Evolutionary conservation across 768 basidiomycete genomes (phyloP).

Genomic region (Lactarius quietus): DNA sequence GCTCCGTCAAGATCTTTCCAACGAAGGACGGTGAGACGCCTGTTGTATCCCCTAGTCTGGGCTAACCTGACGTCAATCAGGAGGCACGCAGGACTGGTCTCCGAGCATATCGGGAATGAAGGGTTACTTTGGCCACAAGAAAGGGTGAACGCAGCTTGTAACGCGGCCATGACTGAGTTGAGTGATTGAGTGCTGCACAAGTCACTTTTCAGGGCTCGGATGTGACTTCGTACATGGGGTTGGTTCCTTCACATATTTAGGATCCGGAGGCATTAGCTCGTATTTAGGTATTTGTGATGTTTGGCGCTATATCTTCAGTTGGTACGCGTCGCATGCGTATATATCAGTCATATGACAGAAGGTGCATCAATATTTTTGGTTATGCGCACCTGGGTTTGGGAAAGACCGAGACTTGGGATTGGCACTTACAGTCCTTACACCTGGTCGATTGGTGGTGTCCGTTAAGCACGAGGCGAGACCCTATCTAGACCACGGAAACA

Average conservation of each 20-base stretch:
- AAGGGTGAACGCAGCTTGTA: slow-evolving; percentile 13
- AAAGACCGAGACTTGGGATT: too few species aligned
- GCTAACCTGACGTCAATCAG: neutral
- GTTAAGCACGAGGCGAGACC: neutral
- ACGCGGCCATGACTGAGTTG: neutral
- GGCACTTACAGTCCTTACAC: neutral
- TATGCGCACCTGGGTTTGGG: neutral
- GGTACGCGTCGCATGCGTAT: neutral
- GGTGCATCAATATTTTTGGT: neutral
- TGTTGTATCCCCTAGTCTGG: neutral
- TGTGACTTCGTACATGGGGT: slow-evolving; percentile 8
- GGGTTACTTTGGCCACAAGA: slow-evolving; percentile 8
- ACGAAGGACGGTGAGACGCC: slow-evolving; percentile 12
- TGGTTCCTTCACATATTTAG: neutral
- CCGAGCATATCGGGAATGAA: neutral
- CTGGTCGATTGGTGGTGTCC: neutral
- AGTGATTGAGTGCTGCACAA: neutral
- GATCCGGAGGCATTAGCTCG: neutral
- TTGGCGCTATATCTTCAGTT: neutral
- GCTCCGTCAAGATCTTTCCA: slow-evolving; percentile 7
- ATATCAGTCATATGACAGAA: neutral
- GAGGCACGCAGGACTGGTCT: slow-evolving; percentile 10
- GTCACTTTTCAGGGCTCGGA: neutral
- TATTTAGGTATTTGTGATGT: neutral
- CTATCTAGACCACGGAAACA: neutral